These are phyloP conservation scores for Aspergillus funiculosus DNA, from an alignment of 495 filamentous ascomycete genomes.

Conservation along the genomic window DNA sequence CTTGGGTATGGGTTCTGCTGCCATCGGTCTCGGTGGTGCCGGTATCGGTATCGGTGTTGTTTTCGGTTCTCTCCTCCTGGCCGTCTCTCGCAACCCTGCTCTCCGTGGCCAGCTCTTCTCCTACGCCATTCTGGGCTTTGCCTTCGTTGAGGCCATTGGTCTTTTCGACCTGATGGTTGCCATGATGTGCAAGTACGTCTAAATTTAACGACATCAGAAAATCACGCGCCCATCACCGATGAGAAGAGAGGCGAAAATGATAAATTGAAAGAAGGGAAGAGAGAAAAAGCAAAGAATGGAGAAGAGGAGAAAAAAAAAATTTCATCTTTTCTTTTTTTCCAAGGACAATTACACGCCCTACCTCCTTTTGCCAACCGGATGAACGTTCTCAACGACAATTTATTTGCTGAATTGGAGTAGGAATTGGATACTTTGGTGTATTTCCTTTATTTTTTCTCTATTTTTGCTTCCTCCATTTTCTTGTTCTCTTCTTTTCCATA, in stretches of 20 bases:
- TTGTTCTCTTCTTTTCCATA: neutral
- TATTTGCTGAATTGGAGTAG: neutral
- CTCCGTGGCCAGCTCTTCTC: conserved; percentile 88
- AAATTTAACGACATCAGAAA: conserved; percentile 24
- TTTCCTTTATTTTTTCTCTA: neutral
- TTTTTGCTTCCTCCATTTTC: neutral
- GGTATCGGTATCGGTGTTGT: conserved; percentile 92
- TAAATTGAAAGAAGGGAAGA: neutral
- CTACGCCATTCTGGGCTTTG: conserved; percentile 90
- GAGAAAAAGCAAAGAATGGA: neutral
- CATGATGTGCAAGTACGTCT: conserved; percentile 71
- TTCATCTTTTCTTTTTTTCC: neutral
- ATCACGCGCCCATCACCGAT: neutral
- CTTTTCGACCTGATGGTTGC: conserved; percentile 92
- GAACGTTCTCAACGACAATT: too few relatives aligned
- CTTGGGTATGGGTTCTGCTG: conserved; percentile 77
- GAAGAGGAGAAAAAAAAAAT: neutral
- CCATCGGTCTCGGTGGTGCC: conserved; percentile 85
- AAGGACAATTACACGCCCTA: neutral
- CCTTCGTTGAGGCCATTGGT: conserved; percentile 90
- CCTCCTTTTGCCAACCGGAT: neutral
- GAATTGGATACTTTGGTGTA: neutral
- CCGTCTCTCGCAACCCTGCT: conserved; percentile 82
- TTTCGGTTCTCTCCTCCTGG: conserved; percentile 78
- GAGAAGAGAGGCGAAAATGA: neutral